These are phyloP conservation scores for Xerophyta viscosa DNA, from an alignment of 106 monocot species.

Conservation along the genomic window DNA sequence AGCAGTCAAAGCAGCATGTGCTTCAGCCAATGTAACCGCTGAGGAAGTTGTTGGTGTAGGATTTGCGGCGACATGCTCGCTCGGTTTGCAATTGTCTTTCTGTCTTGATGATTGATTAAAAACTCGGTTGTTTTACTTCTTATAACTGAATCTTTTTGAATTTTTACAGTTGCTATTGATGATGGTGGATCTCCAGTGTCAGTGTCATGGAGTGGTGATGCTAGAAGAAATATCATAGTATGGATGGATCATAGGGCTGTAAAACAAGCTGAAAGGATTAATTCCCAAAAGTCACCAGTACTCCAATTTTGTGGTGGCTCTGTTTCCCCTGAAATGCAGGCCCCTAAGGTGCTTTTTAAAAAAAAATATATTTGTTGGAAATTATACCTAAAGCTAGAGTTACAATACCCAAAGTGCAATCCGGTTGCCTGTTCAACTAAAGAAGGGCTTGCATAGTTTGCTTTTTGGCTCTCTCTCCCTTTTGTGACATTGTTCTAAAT, in stretches of 20 bases:
- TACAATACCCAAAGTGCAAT: no score
- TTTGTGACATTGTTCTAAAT: no score
- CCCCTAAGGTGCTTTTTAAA: conserved; percentile 86
- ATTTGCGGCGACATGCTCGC: conserved; percentile 95
- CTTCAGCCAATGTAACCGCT: conserved; percentile 32
- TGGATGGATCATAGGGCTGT: conserved; percentile 99
- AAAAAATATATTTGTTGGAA: no score
- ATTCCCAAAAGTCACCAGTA: conserved; percentile 68
- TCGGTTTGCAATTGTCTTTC: conserved; percentile 41
- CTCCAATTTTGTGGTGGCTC: conserved; percentile 84
- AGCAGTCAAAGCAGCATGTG: conserved; percentile 77
- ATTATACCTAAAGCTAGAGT: no score
- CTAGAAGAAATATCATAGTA: conserved; percentile 85
- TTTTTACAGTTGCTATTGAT: conserved; percentile 86
- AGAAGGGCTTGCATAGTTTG: no score
- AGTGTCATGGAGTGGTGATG: conserved; percentile 89
- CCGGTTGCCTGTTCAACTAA: no score
- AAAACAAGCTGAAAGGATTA: conserved; percentile 78
- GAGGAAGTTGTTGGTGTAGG: conserved; percentile 74
- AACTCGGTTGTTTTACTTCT: not conserved
- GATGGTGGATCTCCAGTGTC: conserved; percentile 89
- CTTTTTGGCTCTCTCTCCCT: no score
- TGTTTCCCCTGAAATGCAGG: conserved; percentile 96
- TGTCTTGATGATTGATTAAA: not conserved
- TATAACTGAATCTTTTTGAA: not conserved